These are phyloP conservation scores for Fusarium haematococcum DNA, from an alignment of 2,329 filamentous ascomycete species.

Conservation along the genomic window DNA sequence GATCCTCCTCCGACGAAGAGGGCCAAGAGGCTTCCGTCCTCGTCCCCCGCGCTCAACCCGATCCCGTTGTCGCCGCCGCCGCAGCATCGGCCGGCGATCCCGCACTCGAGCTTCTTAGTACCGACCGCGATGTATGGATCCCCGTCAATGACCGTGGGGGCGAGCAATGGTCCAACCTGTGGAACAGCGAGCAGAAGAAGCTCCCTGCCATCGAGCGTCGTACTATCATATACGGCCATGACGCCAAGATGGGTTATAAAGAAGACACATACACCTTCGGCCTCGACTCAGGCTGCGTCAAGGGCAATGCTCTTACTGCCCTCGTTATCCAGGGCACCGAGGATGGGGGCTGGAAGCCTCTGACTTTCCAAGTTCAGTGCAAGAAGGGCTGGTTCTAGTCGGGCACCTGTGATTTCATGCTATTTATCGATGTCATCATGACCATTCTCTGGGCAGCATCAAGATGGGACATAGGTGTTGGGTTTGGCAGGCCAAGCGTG, in stretches of 20 bases:
- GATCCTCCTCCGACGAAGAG: neutral
- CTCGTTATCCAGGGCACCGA: slow-evolving; percentile 73
- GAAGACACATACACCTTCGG: slow-evolving; percentile 79
- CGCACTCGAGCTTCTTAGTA: slow-evolving; percentile 19
- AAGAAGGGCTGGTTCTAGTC: slow-evolving; percentile 37
- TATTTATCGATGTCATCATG: slow-evolving; percentile 4
- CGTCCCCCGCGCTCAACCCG: slow-evolving; percentile 12
- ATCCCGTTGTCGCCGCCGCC: neutral
- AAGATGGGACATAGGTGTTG: slow-evolving; percentile 6
- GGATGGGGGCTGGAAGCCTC: slow-evolving; percentile 50
- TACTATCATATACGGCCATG: slow-evolving; percentile 90
- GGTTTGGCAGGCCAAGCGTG: neutral
- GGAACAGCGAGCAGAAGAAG: slow-evolving; percentile 64
- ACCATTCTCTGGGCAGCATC: slow-evolving; percentile 1
- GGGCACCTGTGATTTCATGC: neutral
- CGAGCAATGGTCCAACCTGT: slow-evolving; percentile 74
- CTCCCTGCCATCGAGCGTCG: slow-evolving; percentile 54
- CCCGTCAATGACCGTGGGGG: slow-evolving; percentile 62
- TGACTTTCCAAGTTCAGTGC: slow-evolving; percentile 58
- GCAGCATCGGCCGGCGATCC: neutral
- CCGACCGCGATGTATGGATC: slow-evolving; percentile 49
- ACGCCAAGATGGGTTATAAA: slow-evolving; percentile 76
- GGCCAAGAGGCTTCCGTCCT: neutral
- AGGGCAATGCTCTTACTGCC: slow-evolving; percentile 80
- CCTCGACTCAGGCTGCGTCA: slow-evolving; percentile 85